Percentiles rank a stretch among this genome's conserved stretches.
Conservation (phyloP, 306 rosid species). For the Gynostemma pentaphyllum region DNA sequence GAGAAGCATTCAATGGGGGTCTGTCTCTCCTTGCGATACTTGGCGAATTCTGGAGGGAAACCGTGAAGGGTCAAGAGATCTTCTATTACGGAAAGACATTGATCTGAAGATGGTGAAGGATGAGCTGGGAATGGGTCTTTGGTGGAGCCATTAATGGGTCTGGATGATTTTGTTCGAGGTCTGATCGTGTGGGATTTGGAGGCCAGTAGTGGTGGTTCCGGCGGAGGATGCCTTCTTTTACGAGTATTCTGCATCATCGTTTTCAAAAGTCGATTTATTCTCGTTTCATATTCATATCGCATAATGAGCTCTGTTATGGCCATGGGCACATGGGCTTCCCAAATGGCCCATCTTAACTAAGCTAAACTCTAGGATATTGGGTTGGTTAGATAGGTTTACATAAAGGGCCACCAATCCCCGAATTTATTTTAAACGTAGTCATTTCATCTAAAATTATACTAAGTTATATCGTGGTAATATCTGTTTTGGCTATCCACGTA, state of each 20-base stretch:
- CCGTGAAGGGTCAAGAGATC: conserved; percentile 60
- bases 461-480: too few relatives aligned
- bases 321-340: too few relatives aligned
- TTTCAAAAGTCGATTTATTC: background rate
- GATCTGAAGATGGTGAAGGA: conserved; percentile 37
- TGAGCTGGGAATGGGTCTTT: conserved; percentile 49
- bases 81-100: conserved; percentile 55
- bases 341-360: background rate
- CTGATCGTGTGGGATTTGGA: background rate
- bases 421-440: too few relatives aligned
- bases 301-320: background rate
- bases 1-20: background rate
- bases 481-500: too few relatives aligned
- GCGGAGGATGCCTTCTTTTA: conserved; percentile 28
- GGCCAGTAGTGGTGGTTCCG: background rate
- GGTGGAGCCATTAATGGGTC: background rate
- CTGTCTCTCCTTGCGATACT: conserved; percentile 37
- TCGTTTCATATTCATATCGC: background rate
- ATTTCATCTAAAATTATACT: too few relatives aligned
- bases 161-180: conserved; percentile 16
- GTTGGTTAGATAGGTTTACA: too few relatives aligned
- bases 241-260: conserved; percentile 24
- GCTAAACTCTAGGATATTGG: too few relatives aligned
- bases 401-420: too few relatives aligned
- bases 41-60: conserved; percentile 61